These are phyloP conservation scores for Neoboletus brunneissimus DNA, from an alignment of 768 basidiomycete species.

Conservation along the genomic window DNA sequence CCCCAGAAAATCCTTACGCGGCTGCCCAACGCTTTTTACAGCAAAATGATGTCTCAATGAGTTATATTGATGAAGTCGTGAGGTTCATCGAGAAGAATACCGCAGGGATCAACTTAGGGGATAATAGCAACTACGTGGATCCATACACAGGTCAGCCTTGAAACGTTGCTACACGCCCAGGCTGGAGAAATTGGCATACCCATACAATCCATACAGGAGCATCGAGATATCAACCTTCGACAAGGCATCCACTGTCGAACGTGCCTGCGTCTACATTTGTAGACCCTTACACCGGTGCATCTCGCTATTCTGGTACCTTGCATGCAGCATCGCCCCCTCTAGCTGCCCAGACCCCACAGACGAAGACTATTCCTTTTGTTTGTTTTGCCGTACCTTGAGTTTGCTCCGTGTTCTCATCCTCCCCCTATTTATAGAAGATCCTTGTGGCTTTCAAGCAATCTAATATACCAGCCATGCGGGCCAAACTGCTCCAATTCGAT, in stretches of 20 bases:
- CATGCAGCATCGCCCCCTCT: slow-evolving; percentile 34
- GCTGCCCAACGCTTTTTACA: slow-evolving; percentile 89
- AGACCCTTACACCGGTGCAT: slow-evolving; percentile 75
- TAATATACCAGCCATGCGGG: slow-evolving; percentile 73
- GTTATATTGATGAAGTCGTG: slow-evolving; percentile 87
- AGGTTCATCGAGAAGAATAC: slow-evolving; percentile 94
- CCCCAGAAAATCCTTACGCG: slow-evolving; percentile 80
- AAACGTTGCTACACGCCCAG: background rate
- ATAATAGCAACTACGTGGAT: slow-evolving; percentile 66
- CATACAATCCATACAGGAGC: slow-evolving; percentile 41
- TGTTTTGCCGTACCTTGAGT: slow-evolving; percentile 15
- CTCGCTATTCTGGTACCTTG: slow-evolving; percentile 52
- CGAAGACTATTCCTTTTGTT: slow-evolving; percentile 54
- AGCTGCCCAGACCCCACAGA: slow-evolving; percentile 28
- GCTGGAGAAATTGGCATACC: background rate
- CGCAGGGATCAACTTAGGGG: slow-evolving; percentile 66
- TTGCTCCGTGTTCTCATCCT: background rate
- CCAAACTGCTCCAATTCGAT: slow-evolving; percentile 75
- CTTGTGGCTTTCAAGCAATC: slow-evolving; percentile 83
- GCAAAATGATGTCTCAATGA: slow-evolving; percentile 75
- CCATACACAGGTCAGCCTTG: slow-evolving; percentile 76
- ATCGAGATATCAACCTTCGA: slow-evolving; percentile 56
- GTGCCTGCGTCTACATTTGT: slow-evolving; percentile 40
- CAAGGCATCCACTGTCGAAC: slow-evolving; percentile 31
- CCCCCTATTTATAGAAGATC: slow-evolving; percentile 43